phyloP scores from a whole-genome alignment of 257 asterid species.

The Fraxinus anomala region DNA sequence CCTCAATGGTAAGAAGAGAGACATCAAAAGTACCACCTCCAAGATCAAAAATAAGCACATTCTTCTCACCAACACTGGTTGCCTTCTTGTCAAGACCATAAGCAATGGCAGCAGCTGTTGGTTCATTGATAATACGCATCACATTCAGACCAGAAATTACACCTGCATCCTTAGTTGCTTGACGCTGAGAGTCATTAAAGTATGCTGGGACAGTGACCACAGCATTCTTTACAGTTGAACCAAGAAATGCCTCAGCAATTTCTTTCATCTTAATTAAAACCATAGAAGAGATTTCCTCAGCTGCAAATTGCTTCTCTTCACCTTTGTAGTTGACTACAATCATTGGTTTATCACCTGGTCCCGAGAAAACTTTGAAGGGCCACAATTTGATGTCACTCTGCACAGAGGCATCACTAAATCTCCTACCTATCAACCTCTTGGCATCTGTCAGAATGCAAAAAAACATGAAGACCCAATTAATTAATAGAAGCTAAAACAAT shows the following conservation, averaged over 20 bases:
- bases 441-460: neutral
- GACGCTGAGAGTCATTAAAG: neutral
- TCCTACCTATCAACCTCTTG: constrained; percentile 9
- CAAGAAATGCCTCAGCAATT: constrained; percentile 1
- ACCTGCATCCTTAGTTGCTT: constrained; percentile 7
- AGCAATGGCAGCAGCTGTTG: constrained; percentile 3
- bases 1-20: neutral
- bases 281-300: neutral
- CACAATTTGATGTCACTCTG: neutral
- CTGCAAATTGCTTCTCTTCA: constrained; percentile 6
- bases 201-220: neutral
- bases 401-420: neutral
- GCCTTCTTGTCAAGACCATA: constrained; percentile 8
- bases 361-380: neutral
- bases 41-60: neutral
- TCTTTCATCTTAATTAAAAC: constrained; percentile 4
- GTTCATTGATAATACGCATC: constrained; percentile 5
- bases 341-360: constrained; percentile 5
- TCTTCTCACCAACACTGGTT: constrained; percentile 6
- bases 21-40: constrained; percentile 10
- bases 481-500: neutral
- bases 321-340: neutral
- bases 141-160: constrained; percentile 6
- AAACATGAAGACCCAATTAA: neutral
- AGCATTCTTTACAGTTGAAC: constrained; percentile 1